A percentile compares a stretch with the other conserved stretches of the same genome.
Evolutionary conservation across 768 basidiomycete genomes (phyloP).

Genomic region (Rhodotorula kratochvilovae): DNA sequence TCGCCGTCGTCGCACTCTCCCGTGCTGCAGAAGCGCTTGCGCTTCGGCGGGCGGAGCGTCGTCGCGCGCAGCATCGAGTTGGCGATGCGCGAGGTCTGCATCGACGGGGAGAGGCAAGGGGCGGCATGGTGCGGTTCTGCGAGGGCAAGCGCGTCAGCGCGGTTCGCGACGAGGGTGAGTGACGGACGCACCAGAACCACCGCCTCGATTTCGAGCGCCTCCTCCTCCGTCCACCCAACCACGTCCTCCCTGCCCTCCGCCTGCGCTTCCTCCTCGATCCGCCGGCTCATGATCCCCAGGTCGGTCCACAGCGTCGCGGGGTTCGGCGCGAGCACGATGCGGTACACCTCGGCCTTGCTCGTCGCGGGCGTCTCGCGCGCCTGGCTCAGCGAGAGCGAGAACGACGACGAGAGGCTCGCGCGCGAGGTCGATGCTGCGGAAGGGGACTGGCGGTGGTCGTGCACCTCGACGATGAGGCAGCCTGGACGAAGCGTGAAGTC

Average conservation of each 20-base stretch:
- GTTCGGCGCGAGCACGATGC: constrained; percentile 46
- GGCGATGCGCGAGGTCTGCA: constrained; percentile 44
- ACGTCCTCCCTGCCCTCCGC: constrained; percentile 31
- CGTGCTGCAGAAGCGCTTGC: constrained; percentile 33
- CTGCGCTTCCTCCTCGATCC: constrained; percentile 14
- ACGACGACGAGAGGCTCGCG: constrained; percentile 1
- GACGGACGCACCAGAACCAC: constrained; percentile 47
- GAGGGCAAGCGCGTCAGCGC: not conserved
- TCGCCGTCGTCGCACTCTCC: constrained; percentile 25
- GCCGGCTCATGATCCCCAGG: constrained; percentile 37
- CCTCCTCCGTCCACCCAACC: constrained; percentile 46
- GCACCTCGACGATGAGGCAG: constrained; percentile 52
- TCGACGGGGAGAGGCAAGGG: constrained; percentile 35
- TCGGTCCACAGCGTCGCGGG: constrained; percentile 45
- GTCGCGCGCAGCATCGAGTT: constrained; percentile 48
- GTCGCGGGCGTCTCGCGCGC: constrained; percentile 18
- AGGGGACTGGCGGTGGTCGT: constrained; percentile 47
- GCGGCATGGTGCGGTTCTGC: constrained; percentile 31
- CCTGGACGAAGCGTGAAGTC: constrained; percentile 39
- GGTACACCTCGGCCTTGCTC: constrained; percentile 36
- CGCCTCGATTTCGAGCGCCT: constrained; percentile 49
- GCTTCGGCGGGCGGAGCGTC: constrained; percentile 46
- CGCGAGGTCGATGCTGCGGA: not conserved
- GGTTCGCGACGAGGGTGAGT: not conserved
- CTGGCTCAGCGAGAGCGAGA: constrained; percentile 24